These are phyloP conservation scores for Nadsonia fulvescens DNA, from an alignment of 805 yeast genomes.

Conservation along the genomic window DNA sequence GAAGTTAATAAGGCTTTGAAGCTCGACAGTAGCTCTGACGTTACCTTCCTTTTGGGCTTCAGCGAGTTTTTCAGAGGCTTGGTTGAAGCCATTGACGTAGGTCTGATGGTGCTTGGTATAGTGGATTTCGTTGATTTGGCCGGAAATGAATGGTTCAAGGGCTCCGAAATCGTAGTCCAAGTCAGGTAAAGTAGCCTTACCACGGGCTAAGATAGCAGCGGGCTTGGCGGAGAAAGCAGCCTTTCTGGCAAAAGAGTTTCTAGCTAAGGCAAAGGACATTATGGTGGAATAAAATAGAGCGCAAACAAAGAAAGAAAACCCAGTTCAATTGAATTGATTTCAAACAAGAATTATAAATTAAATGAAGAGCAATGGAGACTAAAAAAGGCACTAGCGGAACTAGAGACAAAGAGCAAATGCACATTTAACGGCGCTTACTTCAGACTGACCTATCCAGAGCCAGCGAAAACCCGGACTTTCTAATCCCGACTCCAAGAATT, in stretches of 20 bases:
- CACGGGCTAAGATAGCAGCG: slow-evolving; percentile 6
- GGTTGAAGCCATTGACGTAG: slow-evolving; percentile 70
- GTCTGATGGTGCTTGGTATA: slow-evolving; percentile 87
- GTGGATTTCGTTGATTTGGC: slow-evolving; percentile 69
- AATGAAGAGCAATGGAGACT: too few species aligned
- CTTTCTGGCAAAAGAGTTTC: slow-evolving; percentile 2
- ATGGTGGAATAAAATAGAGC: too few species aligned
- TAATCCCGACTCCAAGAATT: too few species aligned
- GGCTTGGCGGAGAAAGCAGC: slow-evolving; percentile 5
- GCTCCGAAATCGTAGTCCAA: slow-evolving; percentile 73
- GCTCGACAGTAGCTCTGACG: slow-evolving; percentile 33
- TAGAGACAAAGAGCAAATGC: too few species aligned
- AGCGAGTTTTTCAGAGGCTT: slow-evolving; percentile 53
- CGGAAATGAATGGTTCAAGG: slow-evolving; percentile 72
- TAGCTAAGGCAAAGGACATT: slow-evolving; percentile 7
- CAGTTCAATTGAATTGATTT: too few species aligned
- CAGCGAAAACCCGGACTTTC: too few species aligned
- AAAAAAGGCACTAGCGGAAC: too few species aligned
- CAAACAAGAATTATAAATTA: too few species aligned
- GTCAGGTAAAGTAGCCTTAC: slow-evolving; percentile 40
- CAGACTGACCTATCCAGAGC: too few species aligned
- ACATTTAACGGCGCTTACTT: too few species aligned
- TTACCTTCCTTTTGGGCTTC: slow-evolving; percentile 47
- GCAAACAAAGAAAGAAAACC: too few species aligned
- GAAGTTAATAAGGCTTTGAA: slow-evolving; percentile 67